Base-by-base conservation (phyloP, 169 alveolate genomes). In the Eimeria maxima region DNA sequence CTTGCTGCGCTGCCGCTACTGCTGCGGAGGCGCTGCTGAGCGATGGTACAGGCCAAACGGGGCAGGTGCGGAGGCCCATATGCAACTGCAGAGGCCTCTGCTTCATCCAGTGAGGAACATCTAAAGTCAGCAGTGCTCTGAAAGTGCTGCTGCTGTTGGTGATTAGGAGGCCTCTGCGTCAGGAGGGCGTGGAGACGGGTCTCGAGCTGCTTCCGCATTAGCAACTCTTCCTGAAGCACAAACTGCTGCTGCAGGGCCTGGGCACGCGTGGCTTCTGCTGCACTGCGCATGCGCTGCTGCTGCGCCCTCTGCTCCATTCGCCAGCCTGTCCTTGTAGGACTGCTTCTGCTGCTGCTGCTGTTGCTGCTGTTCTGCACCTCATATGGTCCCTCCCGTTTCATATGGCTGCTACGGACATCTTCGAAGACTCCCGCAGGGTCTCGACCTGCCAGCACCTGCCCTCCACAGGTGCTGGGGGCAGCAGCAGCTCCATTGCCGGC, bases 181-280 rank as follows among this genome's bases (percentile, higher is more conserved):
- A 57, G 81, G 20, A 87, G 93, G 60, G 78, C 80, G 53, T 87
- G 93, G 81, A 87, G 81, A 50, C 93, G 83, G 50, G 93, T 87
- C 60, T 42, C 93, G 8, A 87, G 67, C 44, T 87, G 78, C 60
- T 87, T 87, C 47, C 81, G 38, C 93, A 63, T 33, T n/a, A 87
- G 60, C 67, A 87, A 29, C 65, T 87, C 93, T 22, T 87, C 93
- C 93, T 87, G 81, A 65, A 87, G 76, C 29, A 42, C 81, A 29
- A 87, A 33, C 67, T 87, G 93, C 93, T 87, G 93, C 78, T 87
- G 81, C 50, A 47, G 81, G 33, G 93, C n/a, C 45, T 87, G 81
- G 38, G 78, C 83, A 44, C 81, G 45, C 20, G 42, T 55, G 27
- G 93, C 44, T 33, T 22, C 93, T 55, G 93, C 93, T 60, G 93